phyloP scores from a whole-genome alignment of 306 rosid species.

The Cucurbita ficifolia region DNA sequence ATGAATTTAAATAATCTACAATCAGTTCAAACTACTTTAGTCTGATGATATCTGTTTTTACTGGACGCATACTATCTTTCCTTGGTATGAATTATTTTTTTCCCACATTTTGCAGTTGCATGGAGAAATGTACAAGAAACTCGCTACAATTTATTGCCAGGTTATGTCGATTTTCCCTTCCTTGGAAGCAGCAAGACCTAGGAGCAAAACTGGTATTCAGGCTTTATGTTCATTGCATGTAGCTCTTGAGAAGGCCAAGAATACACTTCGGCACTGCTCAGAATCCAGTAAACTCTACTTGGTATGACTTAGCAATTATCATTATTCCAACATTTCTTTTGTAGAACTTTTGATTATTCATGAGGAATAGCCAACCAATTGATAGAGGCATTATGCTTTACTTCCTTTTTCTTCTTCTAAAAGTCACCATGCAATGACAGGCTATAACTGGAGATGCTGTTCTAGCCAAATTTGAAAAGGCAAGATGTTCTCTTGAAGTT shows the following conservation, averaged over 20 bases:
- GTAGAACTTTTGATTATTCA: not conserved
- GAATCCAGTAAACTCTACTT: slow-evolving; percentile 87
- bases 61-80: not conserved
- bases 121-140: slow-evolving; percentile 84
- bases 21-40: not conserved
- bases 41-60: not conserved
- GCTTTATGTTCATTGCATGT: slow-evolving; percentile 91
- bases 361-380: not conserved
- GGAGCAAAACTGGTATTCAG: slow-evolving; percentile 90
- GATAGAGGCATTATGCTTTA: not conserved
- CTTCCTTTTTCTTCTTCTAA: not conserved
- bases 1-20: not conserved
- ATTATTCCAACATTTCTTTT: not conserved
- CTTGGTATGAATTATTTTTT: slow-evolving; percentile 6
- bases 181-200: slow-evolving; percentile 89
- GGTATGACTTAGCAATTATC: slow-evolving; percentile 24
- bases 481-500: slow-evolving; percentile 77
- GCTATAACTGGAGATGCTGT: slow-evolving; percentile 94
- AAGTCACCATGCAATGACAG: slow-evolving; percentile 28
- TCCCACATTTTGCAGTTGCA: slow-evolving; percentile 43
- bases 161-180: slow-evolving; percentile 74
- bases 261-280: slow-evolving; percentile 82
- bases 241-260: slow-evolving; percentile 79
- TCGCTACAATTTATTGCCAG: slow-evolving; percentile 63
- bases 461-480: slow-evolving; percentile 72